These are phyloP conservation scores for Oryza longistaminata DNA, from an alignment of 176 grass and related monocot genomes.

Conservation along the genomic window DNA sequence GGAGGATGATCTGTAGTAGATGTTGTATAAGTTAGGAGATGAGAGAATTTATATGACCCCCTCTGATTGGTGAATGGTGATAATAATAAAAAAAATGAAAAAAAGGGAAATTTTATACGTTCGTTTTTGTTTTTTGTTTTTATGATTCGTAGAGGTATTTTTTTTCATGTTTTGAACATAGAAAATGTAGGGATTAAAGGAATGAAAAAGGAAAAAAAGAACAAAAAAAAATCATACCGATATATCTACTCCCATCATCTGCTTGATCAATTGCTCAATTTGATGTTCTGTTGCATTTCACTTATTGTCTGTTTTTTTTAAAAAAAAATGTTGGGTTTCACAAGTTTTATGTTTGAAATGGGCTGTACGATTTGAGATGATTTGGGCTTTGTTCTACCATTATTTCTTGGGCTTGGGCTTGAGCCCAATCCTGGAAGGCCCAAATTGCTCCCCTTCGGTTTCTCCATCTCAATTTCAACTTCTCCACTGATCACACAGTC, in stretches of 20 bases:
- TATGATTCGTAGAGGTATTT: neutral
- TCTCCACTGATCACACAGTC: neutral
- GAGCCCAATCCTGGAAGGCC: neutral
- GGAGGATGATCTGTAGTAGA: constrained; percentile 38
- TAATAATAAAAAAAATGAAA: neutral
- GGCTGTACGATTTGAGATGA: no score
- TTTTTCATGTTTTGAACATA: constrained; percentile 32
- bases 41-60: neutral
- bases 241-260: neutral
- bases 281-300: neutral
- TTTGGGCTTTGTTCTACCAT: no score
- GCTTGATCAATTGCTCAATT: neutral
- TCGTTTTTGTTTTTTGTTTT: constrained; percentile 24
- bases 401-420: neutral
- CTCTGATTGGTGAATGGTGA: neutral
- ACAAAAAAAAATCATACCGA: neutral
- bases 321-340: no score
- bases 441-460: neutral
- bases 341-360: no score
- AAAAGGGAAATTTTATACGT: constrained; percentile 1
- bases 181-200: neutral
- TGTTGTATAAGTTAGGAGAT: neutral
- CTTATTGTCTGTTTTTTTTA: no score
- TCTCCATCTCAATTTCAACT: neutral
- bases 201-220: neutral